Evolutionary conservation across 1,139 yeast genomes (phyloP), one percentile per base, ranked within the genome.

Genomic region (Yamadazyma trypodendri): DNA sequence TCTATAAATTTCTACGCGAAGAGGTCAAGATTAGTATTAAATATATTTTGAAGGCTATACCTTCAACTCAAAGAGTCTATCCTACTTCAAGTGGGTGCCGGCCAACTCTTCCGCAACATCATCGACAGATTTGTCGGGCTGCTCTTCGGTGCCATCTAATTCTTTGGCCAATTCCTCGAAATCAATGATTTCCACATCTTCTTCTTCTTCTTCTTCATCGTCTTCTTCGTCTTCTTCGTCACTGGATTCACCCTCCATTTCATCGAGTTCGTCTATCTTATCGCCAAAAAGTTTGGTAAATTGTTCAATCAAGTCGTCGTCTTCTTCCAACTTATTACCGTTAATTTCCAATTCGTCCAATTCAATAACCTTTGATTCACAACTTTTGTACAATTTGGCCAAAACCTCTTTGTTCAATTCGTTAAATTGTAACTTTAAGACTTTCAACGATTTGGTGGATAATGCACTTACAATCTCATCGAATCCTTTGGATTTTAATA

Each of bases 211-310:
- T 5, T n/a, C n/a, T n/a, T 78, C 85, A 11, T 79, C 89, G 4
- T 76, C 84, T 11, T 76, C 84, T 5, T 77, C 86, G 8, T 79
- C 87, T 44, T 85, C 95, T 40, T 84, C 95, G 17, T 86, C 97
- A 43, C 87, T 82, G 49, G 86, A 89, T 34, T 81, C 72, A 58
- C 88, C 96, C 65, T 92, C 98, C 67, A 94, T 77, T 52, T 92
- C 98, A 52, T 92, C 97, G 42, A 89, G 72, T 51, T 89, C 97
- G 54, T 89, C 97, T 23, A 92, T 94, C 55, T 89, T 78, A 31
- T 73, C 76, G 45, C 81, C 87, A 50, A 92, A 89, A 16, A 84
- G 60, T 17, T 69, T 77, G 24, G 44, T 54, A 40, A 67, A 65
- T 35, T 56, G 46, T 39, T 59, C 65, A 37, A 69, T 48, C 31